Percentiles rank a stretch among this genome's conserved stretches.
phyloP scores from a whole-genome alignment of 257 asterid species.

The Nicotiana attenuata region DNA sequence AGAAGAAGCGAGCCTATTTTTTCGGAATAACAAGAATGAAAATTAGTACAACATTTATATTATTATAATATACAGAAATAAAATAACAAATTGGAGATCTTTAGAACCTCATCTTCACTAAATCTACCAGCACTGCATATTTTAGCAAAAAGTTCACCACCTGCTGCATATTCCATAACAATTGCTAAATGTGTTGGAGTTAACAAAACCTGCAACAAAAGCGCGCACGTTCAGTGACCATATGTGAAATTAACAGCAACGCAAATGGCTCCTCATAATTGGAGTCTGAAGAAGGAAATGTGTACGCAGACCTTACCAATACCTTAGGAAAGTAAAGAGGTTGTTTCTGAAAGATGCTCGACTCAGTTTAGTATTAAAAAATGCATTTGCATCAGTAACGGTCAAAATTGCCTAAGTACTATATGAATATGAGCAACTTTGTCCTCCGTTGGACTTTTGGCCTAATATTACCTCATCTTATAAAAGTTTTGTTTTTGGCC shows the following conservation, averaged over 20 bases:
- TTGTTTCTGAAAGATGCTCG: no score
- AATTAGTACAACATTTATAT: neutral
- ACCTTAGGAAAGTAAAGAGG: no score
- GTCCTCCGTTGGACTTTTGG: no score
- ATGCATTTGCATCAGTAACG: no score
- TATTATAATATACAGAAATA: neutral
- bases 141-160: conserved; percentile 33
- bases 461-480: no score
- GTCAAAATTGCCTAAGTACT: no score
- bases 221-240: neutral
- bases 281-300: no score
- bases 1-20: conserved; percentile 67
- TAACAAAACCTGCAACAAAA: conserved; percentile 24
- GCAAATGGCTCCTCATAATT: neutral
- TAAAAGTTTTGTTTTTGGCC: no score
- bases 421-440: no score
- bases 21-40: neutral
- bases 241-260: neutral
- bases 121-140: conserved; percentile 29
- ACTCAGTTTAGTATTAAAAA: no score
- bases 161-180: conserved; percentile 39
- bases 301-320: no score
- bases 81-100: neutral
- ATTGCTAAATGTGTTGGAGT: conserved; percentile 41
- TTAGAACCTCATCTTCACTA: conserved; percentile 78